Conservation (phyloP, 352 stramenopile genomes). For the Elongisporangium anandrum region DNA sequence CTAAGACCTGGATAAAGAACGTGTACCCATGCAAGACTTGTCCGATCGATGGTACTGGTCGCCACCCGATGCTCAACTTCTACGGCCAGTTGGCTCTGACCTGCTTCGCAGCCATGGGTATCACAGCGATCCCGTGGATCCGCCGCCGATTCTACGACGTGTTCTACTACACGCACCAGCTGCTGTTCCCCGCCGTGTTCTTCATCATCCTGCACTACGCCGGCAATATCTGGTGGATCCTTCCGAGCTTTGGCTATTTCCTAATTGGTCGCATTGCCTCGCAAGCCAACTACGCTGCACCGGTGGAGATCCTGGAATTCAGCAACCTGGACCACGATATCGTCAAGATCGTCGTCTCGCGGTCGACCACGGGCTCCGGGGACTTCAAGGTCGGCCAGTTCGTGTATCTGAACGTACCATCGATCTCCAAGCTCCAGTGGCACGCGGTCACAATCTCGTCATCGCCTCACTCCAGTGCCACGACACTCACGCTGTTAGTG, state of each 20-base stretch:
- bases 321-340: conserved; percentile 15
- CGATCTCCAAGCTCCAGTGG: conserved; percentile 48
- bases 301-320: conserved; percentile 23
- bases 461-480: conserved; percentile 16
- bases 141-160: conserved; percentile 33
- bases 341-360: conserved; percentile 32
- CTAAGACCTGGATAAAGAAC: conserved; percentile 14
- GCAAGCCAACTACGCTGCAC: conserved; percentile 12
- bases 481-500: conserved; percentile 27
- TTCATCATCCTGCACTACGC: conserved; percentile 35
- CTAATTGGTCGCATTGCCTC: conserved; percentile 27
- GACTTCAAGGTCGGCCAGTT: conserved; percentile 36
- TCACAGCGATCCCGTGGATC: conserved; percentile 29
- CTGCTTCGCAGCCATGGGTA: conserved; percentile 24
- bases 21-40: conserved; percentile 38
- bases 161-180: conserved; percentile 44
- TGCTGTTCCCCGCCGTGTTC: conserved; percentile 26
- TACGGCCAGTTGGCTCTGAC: conserved; percentile 35
- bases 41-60: conserved; percentile 14
- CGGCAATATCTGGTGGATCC: conserved; percentile 27
- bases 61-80: conserved; percentile 35
- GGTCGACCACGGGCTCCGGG: conserved; percentile 7
- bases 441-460: conserved; percentile 46
- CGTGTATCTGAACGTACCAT: conserved; percentile 38
- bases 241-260: conserved; percentile 34